These are phyloP conservation scores for Dipteronia dyeriana DNA, from an alignment of 345 rosid genomes.

Conservation along the genomic window DNA sequence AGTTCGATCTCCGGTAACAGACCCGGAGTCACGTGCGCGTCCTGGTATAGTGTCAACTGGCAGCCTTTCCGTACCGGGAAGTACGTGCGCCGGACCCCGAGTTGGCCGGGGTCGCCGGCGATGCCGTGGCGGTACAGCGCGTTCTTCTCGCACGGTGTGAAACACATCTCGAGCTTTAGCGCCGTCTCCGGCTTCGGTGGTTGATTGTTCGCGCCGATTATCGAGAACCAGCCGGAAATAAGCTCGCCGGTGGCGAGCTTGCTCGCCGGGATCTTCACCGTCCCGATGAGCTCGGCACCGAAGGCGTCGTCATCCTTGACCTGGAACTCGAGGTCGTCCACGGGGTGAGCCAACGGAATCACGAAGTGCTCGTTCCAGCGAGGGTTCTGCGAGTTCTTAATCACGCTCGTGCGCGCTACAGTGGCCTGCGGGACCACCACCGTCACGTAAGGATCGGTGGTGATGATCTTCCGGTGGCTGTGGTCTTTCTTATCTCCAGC, in stretches of 20 bases:
- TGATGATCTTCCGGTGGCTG: constrained; percentile 50
- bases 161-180: constrained; percentile 52
- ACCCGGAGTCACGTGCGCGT: constrained; percentile 69
- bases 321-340: constrained; percentile 60
- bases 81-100: constrained; percentile 66
- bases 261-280: constrained; percentile 51
- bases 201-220: constrained; percentile 47
- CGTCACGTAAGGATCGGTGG: constrained; percentile 85
- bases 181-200: constrained; percentile 57
- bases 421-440: constrained; percentile 88
- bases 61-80: constrained; percentile 83
- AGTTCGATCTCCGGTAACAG: constrained; percentile 47
- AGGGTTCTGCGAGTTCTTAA: constrained; percentile 69
- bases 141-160: constrained; percentile 68
- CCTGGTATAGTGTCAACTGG: constrained; percentile 72
- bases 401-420: constrained; percentile 75
- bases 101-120: constrained; percentile 60
- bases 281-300: constrained; percentile 75
- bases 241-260: constrained; percentile 39
- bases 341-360: constrained; percentile 74
- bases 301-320: constrained; percentile 85
- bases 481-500: constrained; percentile 22
- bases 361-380: constrained; percentile 67
- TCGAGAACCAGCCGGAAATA: constrained; percentile 53
- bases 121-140: constrained; percentile 50